Base-by-base conservation (phyloP, 495 filamentous ascomycete species). In the Penicillium bialowiezense region DNA sequence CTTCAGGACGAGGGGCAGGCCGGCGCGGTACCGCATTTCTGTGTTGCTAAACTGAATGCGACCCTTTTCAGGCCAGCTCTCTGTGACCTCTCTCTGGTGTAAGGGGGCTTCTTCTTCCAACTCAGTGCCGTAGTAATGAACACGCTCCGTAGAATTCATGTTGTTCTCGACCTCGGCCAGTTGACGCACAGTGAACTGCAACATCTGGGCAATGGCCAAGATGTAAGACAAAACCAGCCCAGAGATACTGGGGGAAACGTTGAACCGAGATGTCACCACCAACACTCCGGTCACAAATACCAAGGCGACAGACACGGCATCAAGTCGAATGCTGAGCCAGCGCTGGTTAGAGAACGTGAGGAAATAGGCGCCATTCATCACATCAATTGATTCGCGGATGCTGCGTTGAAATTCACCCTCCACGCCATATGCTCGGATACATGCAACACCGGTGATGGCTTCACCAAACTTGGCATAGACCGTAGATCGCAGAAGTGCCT, bases 131-230 rank as follows among this genome's bases (percentile, higher is more conserved):
- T 98, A 98, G 71, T 93, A 89, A 65, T 89, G 79, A n/a, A 98
- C 76, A 23, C 93, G 87, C 63, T 98, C 92, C 3, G 92, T 92
- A 1, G 93, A 83, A 57, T 95, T 97, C 91, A 98, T 96, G 62
- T 88, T 86, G 73, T 96, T 97, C 65, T 98, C 93, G 17, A 97
- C 89, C 64, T 97, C 93, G 28, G 93, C 91, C 29, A 97, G 79
- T 69, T 97, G 93, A 31, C 92, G 82, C 15, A 97, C 88, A 2
- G 90, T 91, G 69, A 95, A 96, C 62, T 96, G 91, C 38, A 97
- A 82, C 87, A 96, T 90, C 69, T 93, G 88, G n/a, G 95, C 90
- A 52, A 97, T 95, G 24, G 85, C 80, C 2, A 97, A 77, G 54
- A 97, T 95, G 62, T 96, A 97, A 9, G 88, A 91, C 8, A 97